Base-by-base conservation (phyloP, 1,284 basidiomycete species). In the Volvariella volvacea region DNA sequence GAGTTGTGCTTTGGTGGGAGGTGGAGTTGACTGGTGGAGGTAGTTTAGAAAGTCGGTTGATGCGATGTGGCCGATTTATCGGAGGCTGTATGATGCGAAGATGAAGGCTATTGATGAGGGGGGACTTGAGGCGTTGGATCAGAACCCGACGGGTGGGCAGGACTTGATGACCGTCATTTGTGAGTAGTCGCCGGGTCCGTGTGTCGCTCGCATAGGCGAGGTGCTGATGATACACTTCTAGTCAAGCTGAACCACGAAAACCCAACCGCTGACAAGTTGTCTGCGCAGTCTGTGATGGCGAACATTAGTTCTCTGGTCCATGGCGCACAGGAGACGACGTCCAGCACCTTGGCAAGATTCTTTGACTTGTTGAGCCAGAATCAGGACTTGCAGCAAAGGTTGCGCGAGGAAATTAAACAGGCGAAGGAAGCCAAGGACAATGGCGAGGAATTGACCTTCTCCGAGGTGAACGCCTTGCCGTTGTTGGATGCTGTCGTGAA, bases 251-350 rank as follows among this genome's bases (percentile, higher is more conserved):
- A 31, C 30, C 30, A 31, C n/a, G 30, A 31, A 31, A n/a, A 9
- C 9, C 30, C 30, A 9, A n/a, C 9, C 9, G 30, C 30, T 9
- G 30, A 31, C n/a, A 31, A 31, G 30, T 31, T 31, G 30, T 9
- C 9, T n/a, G 30, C 30, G 9, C 9, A 31, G 9, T 9, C 30
- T 9, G n/a, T 31, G 9, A 31, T 31, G 30, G 30, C 30, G 9
- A 31, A 31, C n/a, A n/a, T 31, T n/a, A 52, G 51, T 22, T 47
- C 51, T 10, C 28, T 51, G 1, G 46, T 48, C 3, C 56, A 56
- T 30, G 58, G 57, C 3, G 59, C 50, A 3, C 58, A 52, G 44
- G 62, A 64, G 43, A 64, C 61, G 1, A 62, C 62, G 1, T 61
- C 61, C 2, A 54, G 47, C 22, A 55, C 57, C 7, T 44, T 64